phyloP scores from a whole-genome alignment of 2,329 filamentous ascomycete species.

The Fusarium sarcochroum region DNA sequence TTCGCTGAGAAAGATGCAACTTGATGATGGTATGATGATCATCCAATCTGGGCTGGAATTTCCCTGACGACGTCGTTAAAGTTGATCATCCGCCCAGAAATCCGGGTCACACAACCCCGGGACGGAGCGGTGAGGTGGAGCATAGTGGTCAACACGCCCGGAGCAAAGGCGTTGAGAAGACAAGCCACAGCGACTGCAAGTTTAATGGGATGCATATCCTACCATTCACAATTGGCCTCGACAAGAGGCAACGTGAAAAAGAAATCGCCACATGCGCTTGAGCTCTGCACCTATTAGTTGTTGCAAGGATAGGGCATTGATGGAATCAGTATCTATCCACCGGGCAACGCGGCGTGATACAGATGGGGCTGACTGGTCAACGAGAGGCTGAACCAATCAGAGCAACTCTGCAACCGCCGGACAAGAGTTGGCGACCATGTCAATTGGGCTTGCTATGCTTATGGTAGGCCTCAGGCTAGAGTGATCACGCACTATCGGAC shows the following conservation, averaged over 20 bases:
- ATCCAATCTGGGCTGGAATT: conserved; percentile 6
- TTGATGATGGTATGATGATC: conserved; percentile 12
- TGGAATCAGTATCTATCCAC: conserved; percentile 21
- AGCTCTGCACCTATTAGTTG: not conserved
- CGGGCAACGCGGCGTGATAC: conserved; percentile 30
- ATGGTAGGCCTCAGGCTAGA: conserved; percentile 32
- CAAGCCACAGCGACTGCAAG: conserved; percentile 24
- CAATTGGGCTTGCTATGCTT: conserved; percentile 10
- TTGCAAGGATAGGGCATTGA: conserved; percentile 11
- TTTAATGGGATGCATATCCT: conserved; percentile 32
- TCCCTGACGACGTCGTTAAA: conserved; percentile 13
- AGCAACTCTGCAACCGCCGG: conserved; percentile 31
- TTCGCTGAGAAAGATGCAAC: not conserved
- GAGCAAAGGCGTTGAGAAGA: conserved; percentile 2
- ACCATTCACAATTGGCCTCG: conserved; percentile 18
- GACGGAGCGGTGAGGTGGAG: conserved; percentile 6
- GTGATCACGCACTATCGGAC: conserved; percentile 44
- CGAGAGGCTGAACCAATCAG: conserved; percentile 31
- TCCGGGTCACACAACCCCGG: conserved; percentile 18
- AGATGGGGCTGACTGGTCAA: conserved; percentile 16
- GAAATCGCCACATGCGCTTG: not conserved
- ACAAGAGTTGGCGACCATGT: conserved; percentile 5
- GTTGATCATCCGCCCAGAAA: conserved; percentile 29
- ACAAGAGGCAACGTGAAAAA: conserved; percentile 17
- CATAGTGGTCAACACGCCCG: not conserved